Evolutionary conservation across 306 rosid genomes (phyloP).

Genomic region (Quercus suber): DNA sequence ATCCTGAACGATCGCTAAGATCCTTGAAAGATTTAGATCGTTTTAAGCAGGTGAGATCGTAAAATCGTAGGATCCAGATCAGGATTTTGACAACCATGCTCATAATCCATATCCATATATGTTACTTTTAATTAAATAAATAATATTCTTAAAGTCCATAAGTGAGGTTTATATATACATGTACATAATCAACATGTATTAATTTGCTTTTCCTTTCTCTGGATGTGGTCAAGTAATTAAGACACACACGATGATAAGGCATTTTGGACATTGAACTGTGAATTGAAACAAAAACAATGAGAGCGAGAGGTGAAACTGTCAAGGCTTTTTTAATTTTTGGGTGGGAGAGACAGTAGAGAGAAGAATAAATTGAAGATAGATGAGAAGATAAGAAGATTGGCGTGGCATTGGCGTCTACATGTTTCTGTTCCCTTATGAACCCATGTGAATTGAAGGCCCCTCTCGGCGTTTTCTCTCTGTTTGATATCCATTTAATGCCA

Average conservation of each 20-base stretch:
- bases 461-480: background rate
- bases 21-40: no score
- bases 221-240: no score
- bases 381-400: conserved; percentile 38
- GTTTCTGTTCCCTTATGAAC: conserved; percentile 32
- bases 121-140: no score
- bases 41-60: no score
- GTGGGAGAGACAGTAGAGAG: conserved; percentile 9
- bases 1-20: no score
- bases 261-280: background rate
- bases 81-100: no score
- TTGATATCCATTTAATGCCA: background rate
- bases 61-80: no score
- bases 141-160: no score
- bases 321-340: background rate
- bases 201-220: no score
- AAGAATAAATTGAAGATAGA: background rate
- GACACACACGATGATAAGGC: background rate
- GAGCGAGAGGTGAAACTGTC: background rate
- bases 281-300: background rate
- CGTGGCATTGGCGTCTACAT: conserved; percentile 37
- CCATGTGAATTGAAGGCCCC: conserved; percentile 13
- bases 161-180: no score
- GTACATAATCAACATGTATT: no score
- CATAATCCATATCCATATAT: no score